These are phyloP conservation scores for Amphibolis antarctica DNA, from an alignment of 106 monocot species.

Conservation along the genomic window DNA sequence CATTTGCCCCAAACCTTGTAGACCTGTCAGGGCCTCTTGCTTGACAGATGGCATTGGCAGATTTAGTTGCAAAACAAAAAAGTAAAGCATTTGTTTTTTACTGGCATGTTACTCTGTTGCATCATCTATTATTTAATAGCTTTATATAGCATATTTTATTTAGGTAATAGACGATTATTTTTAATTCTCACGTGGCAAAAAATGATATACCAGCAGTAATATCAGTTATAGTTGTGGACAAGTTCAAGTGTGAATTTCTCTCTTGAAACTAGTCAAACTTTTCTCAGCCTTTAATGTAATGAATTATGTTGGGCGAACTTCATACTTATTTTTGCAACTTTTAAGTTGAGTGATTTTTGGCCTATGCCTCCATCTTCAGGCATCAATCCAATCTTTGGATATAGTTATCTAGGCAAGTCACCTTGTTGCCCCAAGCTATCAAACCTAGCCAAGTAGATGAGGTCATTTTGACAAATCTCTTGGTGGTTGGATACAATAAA, in stretches of 20 bases:
- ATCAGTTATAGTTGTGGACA: no score
- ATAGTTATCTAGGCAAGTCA: no score
- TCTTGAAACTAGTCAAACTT: no score
- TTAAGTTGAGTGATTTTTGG: background rate
- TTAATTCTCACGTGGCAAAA: background rate
- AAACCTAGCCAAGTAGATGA: no score
- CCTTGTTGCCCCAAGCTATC: no score
- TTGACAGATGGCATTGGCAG: background rate
- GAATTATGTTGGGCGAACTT: background rate
- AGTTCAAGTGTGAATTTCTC: no score
- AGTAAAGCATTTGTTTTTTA: slow-evolving; percentile 2
- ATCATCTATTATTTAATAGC: background rate
- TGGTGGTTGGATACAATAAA: no score
- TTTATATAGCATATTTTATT: background rate
- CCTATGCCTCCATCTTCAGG: no score
- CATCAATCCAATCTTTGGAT: no score
- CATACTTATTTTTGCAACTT: background rate
- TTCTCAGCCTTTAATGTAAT: background rate
- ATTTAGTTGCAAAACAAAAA: slow-evolving; percentile 7
- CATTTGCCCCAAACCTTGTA: slow-evolving; percentile 14
- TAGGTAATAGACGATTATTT: background rate
- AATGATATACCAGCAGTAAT: no score
- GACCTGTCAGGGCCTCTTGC: slow-evolving; percentile 5
- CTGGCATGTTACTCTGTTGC: background rate
- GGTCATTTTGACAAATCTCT: no score